phyloP scores from a whole-genome alignment of 495 filamentous ascomycete genomes.

The Rhypophila decipiens region DNA sequence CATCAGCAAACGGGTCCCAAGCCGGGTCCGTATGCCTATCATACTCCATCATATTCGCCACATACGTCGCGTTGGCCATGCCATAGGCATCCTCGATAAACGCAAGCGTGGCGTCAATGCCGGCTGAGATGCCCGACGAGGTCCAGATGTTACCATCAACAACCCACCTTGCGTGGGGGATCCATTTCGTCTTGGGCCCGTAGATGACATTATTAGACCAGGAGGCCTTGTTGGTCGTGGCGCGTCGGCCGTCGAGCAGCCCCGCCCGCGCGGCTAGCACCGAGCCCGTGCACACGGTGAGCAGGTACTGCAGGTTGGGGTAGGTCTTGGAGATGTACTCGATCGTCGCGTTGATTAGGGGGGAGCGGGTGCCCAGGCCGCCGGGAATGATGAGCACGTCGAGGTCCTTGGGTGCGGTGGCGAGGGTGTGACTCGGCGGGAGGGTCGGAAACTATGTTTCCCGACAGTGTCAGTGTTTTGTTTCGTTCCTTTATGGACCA shows the following conservation, averaged over 20 bases:
- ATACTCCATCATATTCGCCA: slow-evolving; percentile 6
- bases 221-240: slow-evolving; percentile 54
- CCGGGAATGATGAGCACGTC: slow-evolving; percentile 56
- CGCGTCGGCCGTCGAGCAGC: slow-evolving; percentile 41
- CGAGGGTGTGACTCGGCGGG: slow-evolving; percentile 48
- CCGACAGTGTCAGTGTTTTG: slow-evolving; percentile 10
- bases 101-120: slow-evolving; percentile 5
- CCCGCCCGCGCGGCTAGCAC: slow-evolving; percentile 41
- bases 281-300: slow-evolving; percentile 50
- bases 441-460: slow-evolving; percentile 34
- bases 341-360: slow-evolving; percentile 22
- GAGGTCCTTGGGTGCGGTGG: slow-evolving; percentile 20
- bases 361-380: slow-evolving; percentile 38
- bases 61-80: background rate
- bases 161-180: slow-evolving; percentile 19
- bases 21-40: background rate
- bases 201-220: slow-evolving; percentile 33
- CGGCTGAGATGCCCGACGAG: slow-evolving; percentile 4
- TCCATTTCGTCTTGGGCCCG: slow-evolving; percentile 17
- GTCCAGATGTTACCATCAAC: slow-evolving; percentile 25
- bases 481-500: slow-evolving; percentile 1
- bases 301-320: slow-evolving; percentile 37
- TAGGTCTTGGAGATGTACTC: slow-evolving; percentile 33
- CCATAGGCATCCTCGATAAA: slow-evolving; percentile 2
- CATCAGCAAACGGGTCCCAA: slow-evolving; percentile 7